These are phyloP conservation scores for Skeletonema tropicum DNA, from an alignment of 108 stramenopile genomes.

Conservation along the genomic window DNA sequence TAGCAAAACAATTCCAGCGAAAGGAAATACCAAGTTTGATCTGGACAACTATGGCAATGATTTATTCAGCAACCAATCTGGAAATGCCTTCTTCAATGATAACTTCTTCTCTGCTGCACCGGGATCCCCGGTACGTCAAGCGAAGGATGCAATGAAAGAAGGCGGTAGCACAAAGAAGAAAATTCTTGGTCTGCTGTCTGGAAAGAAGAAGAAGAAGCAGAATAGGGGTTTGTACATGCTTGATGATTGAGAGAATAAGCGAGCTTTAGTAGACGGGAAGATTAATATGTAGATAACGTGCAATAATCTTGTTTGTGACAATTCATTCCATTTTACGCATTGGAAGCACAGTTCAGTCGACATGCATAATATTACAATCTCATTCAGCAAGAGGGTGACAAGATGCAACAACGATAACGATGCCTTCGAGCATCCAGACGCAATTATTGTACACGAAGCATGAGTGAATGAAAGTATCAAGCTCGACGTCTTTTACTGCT, in stretches of 20 bases:
- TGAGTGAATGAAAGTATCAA: no score
- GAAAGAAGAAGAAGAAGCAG: neutral
- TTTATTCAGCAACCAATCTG: neutral
- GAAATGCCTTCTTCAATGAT: neutral
- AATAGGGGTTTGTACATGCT: neutral
- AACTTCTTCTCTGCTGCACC: conserved; percentile 3
- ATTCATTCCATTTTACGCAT: no score
- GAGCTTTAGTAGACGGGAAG: neutral
- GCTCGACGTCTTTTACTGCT: no score
- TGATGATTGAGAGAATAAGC: neutral
- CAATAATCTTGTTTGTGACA: neutral
- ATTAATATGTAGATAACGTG: neutral
- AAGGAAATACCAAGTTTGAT: neutral
- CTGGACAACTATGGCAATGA: neutral
- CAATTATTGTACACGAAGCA: no score
- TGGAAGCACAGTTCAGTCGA: no score
- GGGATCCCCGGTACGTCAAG: neutral
- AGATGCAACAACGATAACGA: no score
- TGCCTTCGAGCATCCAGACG: no score
- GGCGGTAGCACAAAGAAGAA: neutral
- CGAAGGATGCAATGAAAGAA: conserved; percentile 1
- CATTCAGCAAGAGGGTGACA: no score
- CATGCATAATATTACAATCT: no score
- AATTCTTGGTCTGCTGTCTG: neutral
- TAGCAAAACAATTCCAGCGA: neutral